Evolutionary conservation across 164 flowering plant species (phyloP), one percentile per base, ranked within the genome.

Genomic region (Nymphaea colorata): DNA sequence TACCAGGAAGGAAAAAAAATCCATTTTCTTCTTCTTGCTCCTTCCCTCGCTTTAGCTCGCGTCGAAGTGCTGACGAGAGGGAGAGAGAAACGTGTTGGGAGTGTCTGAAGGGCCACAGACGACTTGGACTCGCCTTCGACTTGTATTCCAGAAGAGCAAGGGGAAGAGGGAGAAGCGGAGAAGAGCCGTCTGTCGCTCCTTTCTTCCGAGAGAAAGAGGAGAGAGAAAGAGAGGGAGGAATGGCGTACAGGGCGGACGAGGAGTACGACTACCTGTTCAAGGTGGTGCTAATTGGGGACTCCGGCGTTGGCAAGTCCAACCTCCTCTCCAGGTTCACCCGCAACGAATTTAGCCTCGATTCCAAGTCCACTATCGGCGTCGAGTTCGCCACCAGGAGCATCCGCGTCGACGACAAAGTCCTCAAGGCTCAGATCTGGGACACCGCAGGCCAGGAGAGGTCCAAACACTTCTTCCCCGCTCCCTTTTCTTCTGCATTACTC

Each of bases 341-440:
- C 7, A 85, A 86, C 59, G 91, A 85, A 69, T 87, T 87, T 70
- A 87, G 91, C 71, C 81, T 80, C 45, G 85, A 86, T 67, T 83
- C 90, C n/a, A 84, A 84, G 69, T 84, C 90, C 68, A 86, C 90
- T 66, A 86, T 86, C 66, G 90, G 90, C n/a, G 90, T 86, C 62
- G 87, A 86, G 69, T 86, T 86, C 76, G 90, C 90, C 43, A 86
- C 88, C 12, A 80, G 91, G 16, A 82, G 84, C 72, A 83, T 87
- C 64, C 86, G 64, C 4, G 87, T 83, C 45, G 91, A 87, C 63
- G 88, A 85, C 61, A 87, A 85, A 77, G 76, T 86, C 61, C 82
- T 86, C 75, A 86, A 86, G 82, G 88, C 88, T 70, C 91, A 86
- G 80, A 86, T 86, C 78, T 87, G 89, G 89, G 92, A 84, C 73